Conservation (phyloP, 208 protist genomes). For the Acanthamoeba polyphaga region DNA sequence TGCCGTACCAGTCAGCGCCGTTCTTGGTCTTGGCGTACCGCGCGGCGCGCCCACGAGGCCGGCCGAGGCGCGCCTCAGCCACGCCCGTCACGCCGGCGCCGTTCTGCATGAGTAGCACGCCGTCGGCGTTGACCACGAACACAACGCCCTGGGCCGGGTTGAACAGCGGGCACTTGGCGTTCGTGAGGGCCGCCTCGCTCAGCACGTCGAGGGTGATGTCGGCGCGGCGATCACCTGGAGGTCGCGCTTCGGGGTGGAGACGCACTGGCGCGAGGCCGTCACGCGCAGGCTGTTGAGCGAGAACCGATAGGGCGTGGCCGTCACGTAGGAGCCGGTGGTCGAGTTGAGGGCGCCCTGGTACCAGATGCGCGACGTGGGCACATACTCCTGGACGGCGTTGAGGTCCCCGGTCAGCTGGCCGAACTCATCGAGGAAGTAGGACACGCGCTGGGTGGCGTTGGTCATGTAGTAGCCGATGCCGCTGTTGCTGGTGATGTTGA, state of each 20-base stretch:
- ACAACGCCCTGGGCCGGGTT: neutral
- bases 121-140: slow-evolving; percentile 5
- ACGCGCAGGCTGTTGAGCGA: slow-evolving; percentile 28
- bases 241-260: neutral
- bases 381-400: neutral
- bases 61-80: neutral
- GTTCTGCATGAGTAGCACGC: slow-evolving; percentile 12
- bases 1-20: neutral
- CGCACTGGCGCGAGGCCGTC: neutral
- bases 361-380: neutral
- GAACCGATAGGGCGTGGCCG: slow-evolving; percentile 10
- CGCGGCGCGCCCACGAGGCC: neutral
- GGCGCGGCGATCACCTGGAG: neutral
- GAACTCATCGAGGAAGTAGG: neutral
- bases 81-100: neutral
- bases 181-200: neutral
- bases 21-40: neutral
- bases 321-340: neutral
- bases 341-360: slow-evolving; percentile 19
- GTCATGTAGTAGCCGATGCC: slow-evolving; percentile 40
- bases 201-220: slow-evolving; percentile 14
- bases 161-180: slow-evolving; percentile 32
- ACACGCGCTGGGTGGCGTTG: neutral
- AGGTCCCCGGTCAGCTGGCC: neutral
- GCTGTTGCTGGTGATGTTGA: neutral